A percentile compares a stretch with the other conserved stretches of the same genome.
phyloP scores from a whole-genome alignment of 257 asterid species.

The Salvia splendens region DNA sequence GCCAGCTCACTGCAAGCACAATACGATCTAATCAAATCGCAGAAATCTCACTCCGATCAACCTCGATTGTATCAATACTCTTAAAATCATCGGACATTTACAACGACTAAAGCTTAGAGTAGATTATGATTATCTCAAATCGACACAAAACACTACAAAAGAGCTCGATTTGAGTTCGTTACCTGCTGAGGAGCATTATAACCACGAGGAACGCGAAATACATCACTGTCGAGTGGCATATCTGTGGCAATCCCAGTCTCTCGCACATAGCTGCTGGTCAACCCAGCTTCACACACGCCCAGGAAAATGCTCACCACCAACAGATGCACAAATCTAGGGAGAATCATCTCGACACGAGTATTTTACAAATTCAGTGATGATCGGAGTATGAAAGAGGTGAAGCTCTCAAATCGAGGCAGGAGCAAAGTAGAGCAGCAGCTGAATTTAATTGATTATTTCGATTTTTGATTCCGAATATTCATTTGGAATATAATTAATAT shows the following conservation, averaged over 20 bases:
- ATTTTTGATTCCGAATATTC: too few species aligned
- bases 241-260: slow-evolving; percentile 49
- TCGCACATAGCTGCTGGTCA: slow-evolving; percentile 68
- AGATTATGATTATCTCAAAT: background rate
- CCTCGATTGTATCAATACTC: background rate
- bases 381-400: background rate
- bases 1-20: too few species aligned
- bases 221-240: slow-evolving; percentile 85
- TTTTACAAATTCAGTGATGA: background rate
- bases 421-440: background rate
- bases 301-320: background rate
- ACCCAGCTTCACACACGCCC: slow-evolving; percentile 34
- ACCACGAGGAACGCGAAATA: slow-evolving; percentile 78
- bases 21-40: background rate
- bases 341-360: slow-evolving; percentile 1
- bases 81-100: background rate
- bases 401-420: background rate
- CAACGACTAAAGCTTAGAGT: background rate
- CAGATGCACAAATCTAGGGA: background rate
- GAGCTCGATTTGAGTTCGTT: background rate
- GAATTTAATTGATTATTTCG: too few species aligned
- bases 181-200: slow-evolving; percentile 97
- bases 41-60: background rate
- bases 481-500: too few species aligned
- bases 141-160: background rate